Base-by-base conservation (phyloP, 1,139 yeast species). In the Maudiozyma humilis region DNA sequence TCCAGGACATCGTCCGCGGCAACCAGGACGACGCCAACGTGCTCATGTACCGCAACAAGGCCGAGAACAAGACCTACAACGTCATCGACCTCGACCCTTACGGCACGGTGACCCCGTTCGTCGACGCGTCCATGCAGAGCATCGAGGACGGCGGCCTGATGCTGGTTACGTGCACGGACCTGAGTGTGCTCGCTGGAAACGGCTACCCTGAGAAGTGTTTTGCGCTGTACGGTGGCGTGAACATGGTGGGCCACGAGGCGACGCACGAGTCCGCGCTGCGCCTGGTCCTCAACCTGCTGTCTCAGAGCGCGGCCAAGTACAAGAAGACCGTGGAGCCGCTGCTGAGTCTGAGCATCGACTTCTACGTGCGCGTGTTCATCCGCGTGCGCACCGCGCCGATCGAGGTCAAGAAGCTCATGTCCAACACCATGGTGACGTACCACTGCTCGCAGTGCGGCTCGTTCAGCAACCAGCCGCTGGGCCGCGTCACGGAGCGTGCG, bases 121-220 rank as follows among this genome's bases (percentile, higher is more conserved):
- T 91, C 34, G 98, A 91, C 60, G 76, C 91, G 25, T 96, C 97
- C 0, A 71, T 91, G 30, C 95, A 86, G 55, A 70, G 82, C 33
- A 75, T 89, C 13, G 76, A 75, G 43, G 89, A 88, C 53, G 91
- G 82, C 41, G 99, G 97, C 0, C 60, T 91, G 40, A 65, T 91
- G 53, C 68, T 89, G 40, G 91, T 91, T 6, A 91, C 99, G 0
- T 93, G 98, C 63, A 91, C 99, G 0, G 99, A 91, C 67, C 75
- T 94, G 16, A 95, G 95, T 0, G 96, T 91, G 1, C 71, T 91
- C 44, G 98, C 97, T 0, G 98, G 98, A 5, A 82, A 83, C 50
- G 93, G 95, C 14, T 89, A 89, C 63, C 97, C 97, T 0, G 99
- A 91, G 56, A 91, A 91, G 63, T 91, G 97, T 64, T 91, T 80